These are phyloP conservation scores for Cladosporium sp. DNA, from an alignment of 2,329 filamentous ascomycete genomes.

Conservation along the genomic window DNA sequence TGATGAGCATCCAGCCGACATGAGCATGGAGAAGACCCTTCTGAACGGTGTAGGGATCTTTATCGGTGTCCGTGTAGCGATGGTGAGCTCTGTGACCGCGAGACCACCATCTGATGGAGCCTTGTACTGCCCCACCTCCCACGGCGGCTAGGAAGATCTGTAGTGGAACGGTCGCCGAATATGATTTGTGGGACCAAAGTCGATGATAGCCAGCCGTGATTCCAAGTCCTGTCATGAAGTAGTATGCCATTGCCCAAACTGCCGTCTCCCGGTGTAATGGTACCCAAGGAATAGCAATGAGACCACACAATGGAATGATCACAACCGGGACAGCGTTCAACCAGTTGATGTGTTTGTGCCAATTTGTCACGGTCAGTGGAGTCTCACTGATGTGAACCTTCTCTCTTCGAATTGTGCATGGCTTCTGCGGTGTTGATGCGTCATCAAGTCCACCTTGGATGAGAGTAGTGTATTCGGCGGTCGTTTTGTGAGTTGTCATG, in stretches of 20 bases:
- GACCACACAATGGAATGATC: constrained; percentile 66
- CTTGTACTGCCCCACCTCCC: constrained; percentile 74
- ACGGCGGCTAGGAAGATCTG: constrained; percentile 74
- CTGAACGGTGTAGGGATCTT: constrained; percentile 81
- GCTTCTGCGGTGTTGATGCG: too few species aligned
- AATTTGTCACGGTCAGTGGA: constrained; percentile 72
- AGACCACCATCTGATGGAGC: constrained; percentile 81
- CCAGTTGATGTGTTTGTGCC: constrained; percentile 88
- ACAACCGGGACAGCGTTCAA: constrained; percentile 76
- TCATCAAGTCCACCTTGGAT: too few species aligned
- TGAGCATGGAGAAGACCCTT: constrained; percentile 78
- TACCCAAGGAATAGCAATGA: constrained; percentile 70
- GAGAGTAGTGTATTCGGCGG: too few species aligned
- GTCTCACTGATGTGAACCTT: constrained; percentile 80
- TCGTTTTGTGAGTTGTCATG: too few species aligned
- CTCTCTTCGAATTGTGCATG: too few species aligned
- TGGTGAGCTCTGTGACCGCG: constrained; percentile 79
- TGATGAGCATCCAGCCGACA: constrained; percentile 83
- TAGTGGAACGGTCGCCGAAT: constrained; percentile 68
- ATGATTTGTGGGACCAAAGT: constrained; percentile 77
- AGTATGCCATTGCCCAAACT: constrained; percentile 68
- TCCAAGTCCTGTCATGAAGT: constrained; percentile 60
- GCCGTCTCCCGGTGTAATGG: constrained; percentile 66
- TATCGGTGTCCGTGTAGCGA: constrained; percentile 82
- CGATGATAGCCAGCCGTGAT: constrained; percentile 59